Percentiles rank a stretch among this genome's conserved stretches.
Evolutionary conservation across 2,329 filamentous ascomycete genomes (phyloP).

Genomic region (Phialophora verrucosa): DNA sequence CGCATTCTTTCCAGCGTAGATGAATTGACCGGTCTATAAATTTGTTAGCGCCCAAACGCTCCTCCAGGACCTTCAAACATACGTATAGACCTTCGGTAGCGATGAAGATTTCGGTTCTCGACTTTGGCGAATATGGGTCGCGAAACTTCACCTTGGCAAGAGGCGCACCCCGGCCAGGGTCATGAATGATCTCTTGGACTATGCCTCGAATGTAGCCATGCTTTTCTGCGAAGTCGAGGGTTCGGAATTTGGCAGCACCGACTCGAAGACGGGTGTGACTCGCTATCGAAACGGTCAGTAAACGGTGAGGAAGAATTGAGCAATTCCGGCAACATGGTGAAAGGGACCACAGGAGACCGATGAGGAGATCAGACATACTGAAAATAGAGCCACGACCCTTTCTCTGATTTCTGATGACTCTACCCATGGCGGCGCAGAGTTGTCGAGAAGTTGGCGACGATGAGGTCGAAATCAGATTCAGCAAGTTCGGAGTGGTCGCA

Average conservation of each 20-base stretch:
- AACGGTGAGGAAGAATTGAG: not conserved
- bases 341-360: not conserved
- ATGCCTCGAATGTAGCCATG: conserved; percentile 98
- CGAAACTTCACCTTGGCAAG: conserved; percentile 97
- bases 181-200: conserved; percentile 80
- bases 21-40: conserved; percentile 76
- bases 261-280: conserved; percentile 92
- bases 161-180: conserved; percentile 96
- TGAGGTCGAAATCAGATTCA: conserved; percentile 12
- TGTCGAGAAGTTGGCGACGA: conserved; percentile 16
- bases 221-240: conserved; percentile 93
- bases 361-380: conserved; percentile 52
- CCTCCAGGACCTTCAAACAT: not conserved
- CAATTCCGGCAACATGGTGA: not conserved
- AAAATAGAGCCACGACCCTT: conserved; percentile 80
- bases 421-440: conserved; percentile 59
- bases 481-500: not conserved
- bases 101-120: conserved; percentile 98
- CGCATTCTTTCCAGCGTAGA: conserved; percentile 99
- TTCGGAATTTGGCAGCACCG: conserved; percentile 92
- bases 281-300: conserved; percentile 55
- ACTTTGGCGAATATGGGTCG: conserved; percentile 98
- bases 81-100: conserved; percentile 91
- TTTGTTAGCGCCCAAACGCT: not conserved
- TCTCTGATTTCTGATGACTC: conserved; percentile 78